Evolutionary conservation across 495 filamentous ascomycete species (phyloP).

Genomic region (Umbilicaria muhlenbergii): DNA sequence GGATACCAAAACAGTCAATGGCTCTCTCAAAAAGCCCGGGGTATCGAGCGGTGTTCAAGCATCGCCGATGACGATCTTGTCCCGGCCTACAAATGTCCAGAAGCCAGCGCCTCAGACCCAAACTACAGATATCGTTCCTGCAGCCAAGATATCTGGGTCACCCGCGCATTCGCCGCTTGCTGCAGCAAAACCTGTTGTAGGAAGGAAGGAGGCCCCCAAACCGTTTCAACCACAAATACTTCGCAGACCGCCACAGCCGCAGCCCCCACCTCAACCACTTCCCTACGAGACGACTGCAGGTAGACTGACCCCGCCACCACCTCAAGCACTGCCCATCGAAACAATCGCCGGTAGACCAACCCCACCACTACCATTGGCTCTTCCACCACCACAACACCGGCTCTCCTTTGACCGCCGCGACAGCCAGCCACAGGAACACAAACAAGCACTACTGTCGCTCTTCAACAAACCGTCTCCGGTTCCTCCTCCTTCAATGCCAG

Average conservation of each 20-base stretch:
- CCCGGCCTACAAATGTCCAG: slow-evolving; percentile 25
- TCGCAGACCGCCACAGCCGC: slow-evolving; percentile 27
- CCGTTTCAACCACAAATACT: slow-evolving; percentile 46
- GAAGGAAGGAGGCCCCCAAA: slow-evolving; percentile 15
- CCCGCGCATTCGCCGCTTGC: too few species aligned
- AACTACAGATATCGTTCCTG: slow-evolving; percentile 8
- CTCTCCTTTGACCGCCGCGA: slow-evolving; percentile 23
- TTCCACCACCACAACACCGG: slow-evolving; percentile 6
- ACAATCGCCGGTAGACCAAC: slow-evolving; percentile 4
- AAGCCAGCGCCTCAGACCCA: slow-evolving; percentile 7
- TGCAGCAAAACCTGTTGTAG: too few species aligned
- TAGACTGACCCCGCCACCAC: slow-evolving; percentile 9
- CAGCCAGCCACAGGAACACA: slow-evolving; percentile 42
- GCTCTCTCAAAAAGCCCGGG: neutral
- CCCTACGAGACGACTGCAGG: slow-evolving; percentile 5
- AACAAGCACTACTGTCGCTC: slow-evolving; percentile 50
- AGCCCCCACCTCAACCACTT: slow-evolving; percentile 13
- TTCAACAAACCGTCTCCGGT: slow-evolving; percentile 41
- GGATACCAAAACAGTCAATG: slow-evolving; percentile 12
- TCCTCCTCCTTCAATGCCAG: slow-evolving; percentile 2
- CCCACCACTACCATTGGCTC: slow-evolving; percentile 14
- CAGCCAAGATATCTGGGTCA: neutral
- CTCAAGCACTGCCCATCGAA: slow-evolving; percentile 7
- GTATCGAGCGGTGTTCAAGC: slow-evolving; percentile 6
- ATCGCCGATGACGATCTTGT: slow-evolving; percentile 29